Evolutionary conservation across 345 rosid species (phyloP).

Genomic region (Eutrema japonicum): DNA sequence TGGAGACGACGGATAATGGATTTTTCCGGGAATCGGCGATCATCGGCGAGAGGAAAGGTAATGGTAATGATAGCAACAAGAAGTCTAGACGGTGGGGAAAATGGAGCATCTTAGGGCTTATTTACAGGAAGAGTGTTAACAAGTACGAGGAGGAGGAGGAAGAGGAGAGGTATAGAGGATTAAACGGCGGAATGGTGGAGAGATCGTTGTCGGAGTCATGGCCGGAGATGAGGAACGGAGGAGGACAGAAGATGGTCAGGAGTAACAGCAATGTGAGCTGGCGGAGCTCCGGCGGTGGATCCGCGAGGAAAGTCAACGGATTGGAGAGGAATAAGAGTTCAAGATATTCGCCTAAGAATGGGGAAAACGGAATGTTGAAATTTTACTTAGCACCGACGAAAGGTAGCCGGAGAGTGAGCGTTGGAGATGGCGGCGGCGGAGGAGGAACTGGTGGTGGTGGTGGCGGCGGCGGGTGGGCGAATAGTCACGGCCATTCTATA

Average conservation of each 20-base stretch:
- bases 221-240: conserved; percentile 76
- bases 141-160: conserved; percentile 91
- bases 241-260: conserved; percentile 74
- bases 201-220: conserved; percentile 94
- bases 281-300: conserved; percentile 70
- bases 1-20: conserved; percentile 52
- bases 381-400: conserved; percentile 81
- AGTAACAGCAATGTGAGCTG: conserved; percentile 98
- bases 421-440: conserved; percentile 31
- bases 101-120: conserved; percentile 90
- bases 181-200: conserved; percentile 70
- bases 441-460: conserved; percentile 38
- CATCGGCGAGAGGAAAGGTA: conserved; percentile 48
- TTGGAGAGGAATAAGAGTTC: conserved; percentile 83
- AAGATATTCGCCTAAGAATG: conserved; percentile 72
- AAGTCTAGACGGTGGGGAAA: conserved; percentile 87
- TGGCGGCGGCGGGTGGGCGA: conserved; percentile 51
- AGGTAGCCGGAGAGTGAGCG: conserved; percentile 51
- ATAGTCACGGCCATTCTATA: conserved; percentile 82
- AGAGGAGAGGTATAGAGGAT: conserved; percentile 73
- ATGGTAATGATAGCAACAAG: conserved; percentile 54
- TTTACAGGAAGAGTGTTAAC: conserved; percentile 72
- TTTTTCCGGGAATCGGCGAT: conserved; percentile 53
- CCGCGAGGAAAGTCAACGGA: conserved; percentile 57
- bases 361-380: conserved; percentile 77